These are phyloP conservation scores for Colletotrichum spaethianum DNA, from an alignment of 2,329 filamentous ascomycete genomes.

Conservation along the genomic window DNA sequence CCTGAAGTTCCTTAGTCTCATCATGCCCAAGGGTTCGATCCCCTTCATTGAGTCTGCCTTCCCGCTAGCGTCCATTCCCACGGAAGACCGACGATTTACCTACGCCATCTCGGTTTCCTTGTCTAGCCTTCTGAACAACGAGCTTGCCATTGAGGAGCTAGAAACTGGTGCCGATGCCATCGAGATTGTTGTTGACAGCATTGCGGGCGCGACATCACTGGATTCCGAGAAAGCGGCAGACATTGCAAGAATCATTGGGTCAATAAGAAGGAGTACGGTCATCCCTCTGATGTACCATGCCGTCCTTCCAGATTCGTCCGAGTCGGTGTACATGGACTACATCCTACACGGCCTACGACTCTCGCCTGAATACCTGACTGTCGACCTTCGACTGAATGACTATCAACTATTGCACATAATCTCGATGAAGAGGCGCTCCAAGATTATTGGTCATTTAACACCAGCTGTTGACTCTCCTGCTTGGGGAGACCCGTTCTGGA, in stretches of 20 bases:
- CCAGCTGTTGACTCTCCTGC: constrained; percentile 56
- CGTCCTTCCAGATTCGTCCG: constrained; percentile 50
- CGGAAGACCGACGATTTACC: constrained; percentile 74
- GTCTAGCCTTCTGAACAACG: constrained; percentile 66
- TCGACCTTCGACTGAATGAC: constrained; percentile 73
- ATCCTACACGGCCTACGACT: constrained; percentile 73
- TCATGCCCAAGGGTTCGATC: constrained; percentile 68
- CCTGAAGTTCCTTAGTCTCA: constrained; percentile 75
- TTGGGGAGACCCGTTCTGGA: constrained; percentile 71
- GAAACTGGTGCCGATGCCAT: constrained; percentile 79
- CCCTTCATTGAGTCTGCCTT: constrained; percentile 75
- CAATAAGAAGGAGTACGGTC: constrained; percentile 74
- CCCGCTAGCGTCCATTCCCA: constrained; percentile 73
- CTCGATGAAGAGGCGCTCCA: constrained; percentile 66
- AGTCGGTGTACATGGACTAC: constrained; percentile 66
- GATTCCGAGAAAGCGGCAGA: constrained; percentile 57
- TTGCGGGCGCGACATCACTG: constrained; percentile 39
- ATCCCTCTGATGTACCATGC: constrained; percentile 71
- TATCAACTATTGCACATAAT: constrained; percentile 65
- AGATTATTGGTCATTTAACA: constrained; percentile 72
- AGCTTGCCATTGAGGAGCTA: constrained; percentile 74
- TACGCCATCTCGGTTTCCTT: constrained; percentile 76
- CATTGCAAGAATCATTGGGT: constrained; percentile 71
- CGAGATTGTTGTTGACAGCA: constrained; percentile 68
- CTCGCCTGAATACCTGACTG: constrained; percentile 73